Base-by-base conservation (phyloP, 208 protist genomes). In the Leptomonas seymouri region DNA sequence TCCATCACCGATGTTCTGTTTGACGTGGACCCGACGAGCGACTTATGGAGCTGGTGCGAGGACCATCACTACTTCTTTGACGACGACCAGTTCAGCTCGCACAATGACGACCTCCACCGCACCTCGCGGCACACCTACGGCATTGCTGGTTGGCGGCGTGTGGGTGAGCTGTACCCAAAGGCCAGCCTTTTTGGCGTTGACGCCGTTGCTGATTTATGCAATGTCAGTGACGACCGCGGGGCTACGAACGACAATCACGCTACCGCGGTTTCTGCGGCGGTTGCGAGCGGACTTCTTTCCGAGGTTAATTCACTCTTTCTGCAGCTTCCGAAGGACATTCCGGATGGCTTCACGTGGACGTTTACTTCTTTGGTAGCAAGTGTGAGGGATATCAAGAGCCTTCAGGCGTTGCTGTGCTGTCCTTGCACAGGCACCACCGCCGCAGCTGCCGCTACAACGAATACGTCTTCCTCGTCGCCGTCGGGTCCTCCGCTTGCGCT, bases 61-160 rank as follows among this genome's bases (percentile, higher is more conserved):
- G 56, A 71, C 9, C 60, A 80, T 0, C 59, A 84, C 21, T 73
- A 67, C 56, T 80, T 72, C 58, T 97, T 95, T 73, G 74, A 86
- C 60, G 92, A 97, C 59, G 58, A 68, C 0, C 83, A 97, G 73
- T 94, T 97, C 67, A 71, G 73, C 34, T 64, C 81, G 0, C 78
- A 86, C 72, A 81, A 87, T 62, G 58, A 78, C 16, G 16, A 74
- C 44, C 28, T 80, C 12, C 85, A 91, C 21, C 57, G 69, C 34
- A 69, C 57, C 9, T 81, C 81, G 36, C 81, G 70, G 34, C 34
- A 45, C 41, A 61, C 77, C 21, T 94, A 91, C 69, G 68, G 71
- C 56, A 81, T 90, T 25, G 50, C 73, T 0, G 51, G 64, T 7
- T 97, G 89, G 89, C 77, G 74, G 23, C 90, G 90, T 53, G 30